Conservation (phyloP, 805 yeast genomes). For the Groenewaldozyma tartarivorans region DNA sequence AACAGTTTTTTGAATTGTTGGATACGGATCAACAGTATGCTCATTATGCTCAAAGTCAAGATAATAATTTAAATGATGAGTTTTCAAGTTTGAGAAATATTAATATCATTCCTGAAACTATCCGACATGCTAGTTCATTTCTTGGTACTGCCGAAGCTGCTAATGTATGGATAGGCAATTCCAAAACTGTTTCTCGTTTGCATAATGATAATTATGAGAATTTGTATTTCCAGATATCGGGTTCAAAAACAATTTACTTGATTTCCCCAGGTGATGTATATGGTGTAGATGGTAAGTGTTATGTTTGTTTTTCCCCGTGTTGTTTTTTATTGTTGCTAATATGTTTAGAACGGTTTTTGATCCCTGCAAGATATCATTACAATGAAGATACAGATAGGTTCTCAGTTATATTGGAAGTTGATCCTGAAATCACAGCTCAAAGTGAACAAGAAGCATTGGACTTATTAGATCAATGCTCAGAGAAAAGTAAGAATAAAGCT, state of each 20-base stretch:
- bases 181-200: slow-evolving; percentile 24
- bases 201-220: slow-evolving; percentile 32
- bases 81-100: slow-evolving; percentile 13
- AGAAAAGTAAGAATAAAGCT: not conserved
- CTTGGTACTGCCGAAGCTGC: slow-evolving; percentile 26
- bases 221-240: slow-evolving; percentile 27
- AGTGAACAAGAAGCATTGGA: not conserved
- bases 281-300: slow-evolving; percentile 20
- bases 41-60: slow-evolving; percentile 31
- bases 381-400: slow-evolving; percentile 12
- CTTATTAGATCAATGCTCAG: not conserved
- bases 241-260: slow-evolving; percentile 26
- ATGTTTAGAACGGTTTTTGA: slow-evolving; percentile 20
- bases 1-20: too few relatives aligned
- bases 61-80: slow-evolving; percentile 25
- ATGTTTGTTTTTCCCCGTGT: not conserved
- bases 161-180: slow-evolving; percentile 31
- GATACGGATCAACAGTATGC: slow-evolving; percentile 5
- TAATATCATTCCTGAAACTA: not conserved
- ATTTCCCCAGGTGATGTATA: slow-evolving; percentile 29
- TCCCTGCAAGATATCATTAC: slow-evolving; percentile 22
- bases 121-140: slow-evolving; percentile 8
- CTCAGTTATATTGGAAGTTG: not conserved
- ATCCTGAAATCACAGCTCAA: slow-evolving; percentile 1
- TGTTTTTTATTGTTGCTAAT: not conserved